Base-by-base conservation (phyloP, 2,329 filamentous ascomycete species). In the Aspergillus sp. region DNA sequence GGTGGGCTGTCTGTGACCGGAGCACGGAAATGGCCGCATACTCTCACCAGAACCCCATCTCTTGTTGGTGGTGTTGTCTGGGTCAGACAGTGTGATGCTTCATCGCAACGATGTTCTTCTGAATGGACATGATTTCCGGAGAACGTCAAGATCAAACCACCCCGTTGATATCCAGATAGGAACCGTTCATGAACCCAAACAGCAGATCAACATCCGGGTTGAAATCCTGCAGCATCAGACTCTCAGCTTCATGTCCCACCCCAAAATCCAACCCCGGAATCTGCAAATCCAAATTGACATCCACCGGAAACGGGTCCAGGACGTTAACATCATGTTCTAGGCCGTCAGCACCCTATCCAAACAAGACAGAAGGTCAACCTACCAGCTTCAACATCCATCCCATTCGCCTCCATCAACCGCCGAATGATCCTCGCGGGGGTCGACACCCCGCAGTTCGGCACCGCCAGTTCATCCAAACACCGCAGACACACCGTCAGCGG, bases 181-280 rank as follows among this genome's bases (percentile, higher is more conserved):
- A 29, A 29, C 49, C 49, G 9, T 42, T 52, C 53, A 55, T 55
- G 16, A 55, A 55, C 20, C 53, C 53, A 29, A 55, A 55, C 34
- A 55, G 13, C 23, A 49, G 20, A 45, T 55, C 53, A n/a, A 52
- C 20, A 16, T 43, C 49, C 5, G 23, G 49, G 3, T 34, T 25
- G n/a, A 47, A 47, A 21, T 50, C 52, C 19, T 50, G 45, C n/a
- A 50, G 47, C 3, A n/a, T 29, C 20, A 42, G 40, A 21, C 6
- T 42, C 19, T 3, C 34, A n/a, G 34, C 3, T 13, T 42, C 40
- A 2, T 42, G 16, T 5, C 14, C 34, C 2, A n/a, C 14, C 7
- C 34, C 11, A 4, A 42, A 20, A 5, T 42, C 40, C 19, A 20
- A 17, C 10, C 19, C 40, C 5, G 40, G 40, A 7, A 21, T 19